These are phyloP conservation scores for Yamadazyma sp. DNA, from an alignment of 1,139 yeast genomes.

Conservation along the genomic window DNA sequence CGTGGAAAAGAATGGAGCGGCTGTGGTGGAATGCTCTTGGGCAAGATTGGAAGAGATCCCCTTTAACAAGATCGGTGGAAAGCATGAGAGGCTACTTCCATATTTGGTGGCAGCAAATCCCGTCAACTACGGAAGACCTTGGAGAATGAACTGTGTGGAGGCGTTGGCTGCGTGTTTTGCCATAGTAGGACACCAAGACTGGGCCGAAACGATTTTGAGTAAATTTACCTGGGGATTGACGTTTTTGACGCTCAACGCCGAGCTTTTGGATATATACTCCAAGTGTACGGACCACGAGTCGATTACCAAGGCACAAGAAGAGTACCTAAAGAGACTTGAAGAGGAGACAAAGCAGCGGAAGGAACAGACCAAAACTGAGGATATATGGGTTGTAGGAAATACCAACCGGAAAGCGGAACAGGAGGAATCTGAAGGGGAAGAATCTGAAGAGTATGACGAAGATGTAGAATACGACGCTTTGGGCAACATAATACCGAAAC, in stretches of 20 bases:
- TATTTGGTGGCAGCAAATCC: constrained; percentile 95
- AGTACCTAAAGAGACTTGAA: constrained; percentile 70
- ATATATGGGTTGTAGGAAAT: constrained; percentile 79
- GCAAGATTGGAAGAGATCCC: constrained; percentile 96
- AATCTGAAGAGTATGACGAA: constrained; percentile 14
- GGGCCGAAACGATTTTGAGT: constrained; percentile 76
- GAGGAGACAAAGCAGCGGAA: constrained; percentile 67
- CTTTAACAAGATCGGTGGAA: constrained; percentile 87
- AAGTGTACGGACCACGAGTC: constrained; percentile 80
- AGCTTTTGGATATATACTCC: constrained; percentile 71
- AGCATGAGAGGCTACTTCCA: constrained; percentile 81
- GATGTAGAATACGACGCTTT: constrained; percentile 17
- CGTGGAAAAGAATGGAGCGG: constrained; percentile 82
- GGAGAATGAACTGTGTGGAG: constrained; percentile 95
- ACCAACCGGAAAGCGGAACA: constrained; percentile 47
- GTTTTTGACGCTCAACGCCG: constrained; percentile 79
- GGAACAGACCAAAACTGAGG: constrained; percentile 51
- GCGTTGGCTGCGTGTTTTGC: constrained; percentile 98
- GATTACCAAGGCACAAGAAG: constrained; percentile 69
- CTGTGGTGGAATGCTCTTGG: constrained; percentile 99
- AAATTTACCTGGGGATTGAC: constrained; percentile 93
- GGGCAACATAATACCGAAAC: constrained; percentile 13
- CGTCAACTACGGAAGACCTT: constrained; percentile 94
- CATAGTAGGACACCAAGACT: constrained; percentile 85
- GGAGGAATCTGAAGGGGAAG: constrained; percentile 13